phyloP scores from a whole-genome alignment of 2,329 filamentous ascomycete species.

The Beauveria scarabaeidicola region DNA sequence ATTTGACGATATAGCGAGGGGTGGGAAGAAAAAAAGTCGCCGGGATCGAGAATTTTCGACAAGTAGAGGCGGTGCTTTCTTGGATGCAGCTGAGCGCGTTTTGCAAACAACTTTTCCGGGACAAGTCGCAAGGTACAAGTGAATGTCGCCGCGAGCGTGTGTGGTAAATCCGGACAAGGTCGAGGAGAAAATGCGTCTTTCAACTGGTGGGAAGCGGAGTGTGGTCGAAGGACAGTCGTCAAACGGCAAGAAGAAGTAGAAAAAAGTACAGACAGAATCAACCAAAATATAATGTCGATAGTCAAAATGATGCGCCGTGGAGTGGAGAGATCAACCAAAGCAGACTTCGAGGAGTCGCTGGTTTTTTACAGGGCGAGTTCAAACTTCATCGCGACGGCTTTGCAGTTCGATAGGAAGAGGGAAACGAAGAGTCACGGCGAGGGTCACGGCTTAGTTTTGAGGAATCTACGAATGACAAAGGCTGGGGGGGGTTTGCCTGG shows the following conservation, averaged over 20 bases:
- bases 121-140: slow-evolving; percentile 39
- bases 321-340: slow-evolving; percentile 35
- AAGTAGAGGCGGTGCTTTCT: neutral
- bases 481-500: slow-evolving; percentile 11
- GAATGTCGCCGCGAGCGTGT: slow-evolving; percentile 36
- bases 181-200: slow-evolving; percentile 10
- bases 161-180: slow-evolving; percentile 13
- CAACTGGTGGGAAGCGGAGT: neutral
- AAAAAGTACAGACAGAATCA: slow-evolving; percentile 14
- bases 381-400: slow-evolving; percentile 44
- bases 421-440: slow-evolving; percentile 20
- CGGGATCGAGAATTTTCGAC: neutral
- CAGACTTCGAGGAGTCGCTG: slow-evolving; percentile 49
- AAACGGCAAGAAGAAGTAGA: slow-evolving; percentile 11
- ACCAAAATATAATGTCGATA: slow-evolving; percentile 15
- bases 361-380: slow-evolving; percentile 41
- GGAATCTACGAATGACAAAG: slow-evolving; percentile 16
- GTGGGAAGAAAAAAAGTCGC: neutral
- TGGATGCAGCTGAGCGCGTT: neutral
- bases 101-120: neutral
- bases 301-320: slow-evolving; percentile 22
- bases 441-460: slow-evolving; percentile 31
- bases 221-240: slow-evolving; percentile 12
- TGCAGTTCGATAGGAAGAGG: slow-evolving; percentile 39
- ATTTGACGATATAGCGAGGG: neutral